Evolutionary conservation across 371 early-diverging fungal species (phyloP), one percentile per base, ranked within the genome.

Genomic region (Nematocida parisii): DNA sequence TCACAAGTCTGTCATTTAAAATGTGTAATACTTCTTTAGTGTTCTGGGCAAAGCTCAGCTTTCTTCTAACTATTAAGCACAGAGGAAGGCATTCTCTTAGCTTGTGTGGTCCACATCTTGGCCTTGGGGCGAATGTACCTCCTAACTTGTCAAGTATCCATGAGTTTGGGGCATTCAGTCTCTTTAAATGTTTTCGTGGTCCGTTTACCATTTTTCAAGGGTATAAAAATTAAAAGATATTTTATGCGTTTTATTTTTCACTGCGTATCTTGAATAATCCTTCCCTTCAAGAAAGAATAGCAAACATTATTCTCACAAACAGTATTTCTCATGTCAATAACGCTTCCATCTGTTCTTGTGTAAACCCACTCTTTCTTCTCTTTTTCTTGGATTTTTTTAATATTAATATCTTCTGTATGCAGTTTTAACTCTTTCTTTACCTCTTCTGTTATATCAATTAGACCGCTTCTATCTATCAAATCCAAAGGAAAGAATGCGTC

Each of bases 101-200:
- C 92, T 94, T 95, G 93, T 99, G 98, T 83, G 99, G 97, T 89
- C 99, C 99, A 85, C 95, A 89, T 82, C 92, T 91, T 83, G 97
- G 96, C 89, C 94, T 91, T 81, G 97, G 95, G 81, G 99, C 97
- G 90, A 92, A 96, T 83, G 92, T 93, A 75, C 95, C 96, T 87
- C 93, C 92, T 60, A 94, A 91, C 90, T 99, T 99, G 92, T 96
- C 96, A 85, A 99, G 91, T 94, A 97, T 95, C 99, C 99, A 99
- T 91, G 95, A 95, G 90, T 93, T 93, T 89, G 97, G 97, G 82
- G 98, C 97, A 87, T 90, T 91, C 86, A 98, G 91, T 89, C 98
- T 93, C 94, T 99, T 99, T 91, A 97, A 90, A 90, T 99, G 99
- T 91, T 97, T 96, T 90, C 93, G 93, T 85, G 95, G 96, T 89